phyloP scores from a whole-genome alignment of 208 protist species.

The Acanthamoeba castellanii region DNA sequence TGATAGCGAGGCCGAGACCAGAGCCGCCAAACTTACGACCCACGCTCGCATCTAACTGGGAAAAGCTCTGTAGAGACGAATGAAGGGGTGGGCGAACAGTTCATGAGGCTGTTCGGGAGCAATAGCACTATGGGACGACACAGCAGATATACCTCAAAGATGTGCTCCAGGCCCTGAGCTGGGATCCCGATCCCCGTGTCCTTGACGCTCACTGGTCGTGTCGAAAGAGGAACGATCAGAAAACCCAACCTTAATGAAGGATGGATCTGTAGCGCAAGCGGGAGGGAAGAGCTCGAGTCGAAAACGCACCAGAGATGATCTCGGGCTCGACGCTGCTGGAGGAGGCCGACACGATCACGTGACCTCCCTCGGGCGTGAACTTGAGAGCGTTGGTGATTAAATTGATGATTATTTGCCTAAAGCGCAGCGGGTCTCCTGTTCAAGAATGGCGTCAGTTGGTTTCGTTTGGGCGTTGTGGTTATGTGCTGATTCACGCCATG shows the following conservation, averaged over 20 bases:
- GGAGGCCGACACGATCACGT: neutral
- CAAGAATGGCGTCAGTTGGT: neutral
- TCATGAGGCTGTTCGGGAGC: no score
- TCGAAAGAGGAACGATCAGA: no score
- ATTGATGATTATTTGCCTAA: conserved; percentile 30
- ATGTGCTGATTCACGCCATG: no score
- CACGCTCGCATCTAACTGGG: conserved; percentile 20
- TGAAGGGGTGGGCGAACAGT: no score
- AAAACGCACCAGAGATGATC: neutral
- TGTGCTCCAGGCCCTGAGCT: neutral
- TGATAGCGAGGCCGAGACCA: conserved; percentile 24
- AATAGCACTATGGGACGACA: no score
- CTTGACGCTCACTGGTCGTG: neutral
- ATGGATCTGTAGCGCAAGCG: no score
- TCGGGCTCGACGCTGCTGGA: neutral
- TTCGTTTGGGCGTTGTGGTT: no score
- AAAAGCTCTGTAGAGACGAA: conserved; percentile 2
- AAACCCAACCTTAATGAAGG: no score
- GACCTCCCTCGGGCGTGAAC: conserved; percentile 2
- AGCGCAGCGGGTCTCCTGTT: conserved; percentile 6
- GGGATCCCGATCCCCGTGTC: conserved; percentile 14
- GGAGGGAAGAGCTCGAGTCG: no score
- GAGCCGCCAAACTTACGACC: conserved; percentile 34
- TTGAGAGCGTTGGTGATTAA: conserved; percentile 8
- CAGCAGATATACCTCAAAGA: neutral